Evolutionary conservation across 148 eudicot genomes (phyloP), one percentile per base, ranked within the genome.

Genomic region (Dysphania ambrosioides): DNA sequence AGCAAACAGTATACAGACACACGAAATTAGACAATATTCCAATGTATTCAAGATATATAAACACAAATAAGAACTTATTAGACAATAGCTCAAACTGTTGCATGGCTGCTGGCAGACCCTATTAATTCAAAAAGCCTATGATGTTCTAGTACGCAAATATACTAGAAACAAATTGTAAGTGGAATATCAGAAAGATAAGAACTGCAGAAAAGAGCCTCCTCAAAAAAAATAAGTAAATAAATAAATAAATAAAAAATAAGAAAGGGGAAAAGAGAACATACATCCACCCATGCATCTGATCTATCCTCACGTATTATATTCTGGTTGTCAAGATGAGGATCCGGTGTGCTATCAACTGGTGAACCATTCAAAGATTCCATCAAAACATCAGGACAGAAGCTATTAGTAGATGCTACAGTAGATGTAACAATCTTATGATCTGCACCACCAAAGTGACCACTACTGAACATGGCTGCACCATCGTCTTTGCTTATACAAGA

Each of bases 261-360:
- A 41, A 16, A 21, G 26, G 8, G 40, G 19, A 41, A 71, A 32
- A 44, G 12, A 79, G 18, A 66, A 68, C 87, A 63, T 82, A 86
- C 89, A 79, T 86, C 89, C 35, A 74, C 79, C 74, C 84, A 62
- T 15, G 72, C 82, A 56, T 79, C 85, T 24, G 68, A 53, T 70
- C 77, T 79, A 34, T 71, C 78, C 67, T 35, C 79, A 57, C 71
- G 42, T 30, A 3, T 59, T 13, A 49, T 44, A 53, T 71, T 58
- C 38, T 55, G 82, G 72, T 68, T 60, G 34, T 77, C 80, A 65
- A 77, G 41, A 40, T 19, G 73, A 73, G 70, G 79, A 53, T 79
- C 79, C 29, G 66, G 58, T 41, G 61, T 32, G 21, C 75, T 53
- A 40, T 72, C 63, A 71, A 23, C 51, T 66, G 79, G 51, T n/a